Conservation (phyloP, 495 filamentous ascomycete genomes). For the Penicillium steckii region DNA sequence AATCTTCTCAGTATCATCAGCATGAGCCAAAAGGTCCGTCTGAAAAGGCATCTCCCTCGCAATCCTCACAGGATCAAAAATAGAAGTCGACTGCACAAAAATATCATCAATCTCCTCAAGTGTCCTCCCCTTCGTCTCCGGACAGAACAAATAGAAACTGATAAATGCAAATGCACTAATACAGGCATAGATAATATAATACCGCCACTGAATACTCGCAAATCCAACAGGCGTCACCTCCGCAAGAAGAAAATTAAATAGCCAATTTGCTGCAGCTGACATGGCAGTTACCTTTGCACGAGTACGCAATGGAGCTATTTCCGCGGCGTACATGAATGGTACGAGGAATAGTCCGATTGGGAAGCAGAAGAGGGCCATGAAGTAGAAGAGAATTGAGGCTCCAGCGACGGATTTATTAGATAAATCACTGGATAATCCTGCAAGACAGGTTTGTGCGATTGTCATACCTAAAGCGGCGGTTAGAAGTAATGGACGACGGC, state of each 20-base stretch:
- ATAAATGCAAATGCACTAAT: slow-evolving; percentile 34
- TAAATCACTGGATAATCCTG: slow-evolving; percentile 33
- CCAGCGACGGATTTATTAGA: slow-evolving; percentile 28
- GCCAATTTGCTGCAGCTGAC: slow-evolving; percentile 29
- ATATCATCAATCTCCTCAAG: slow-evolving; percentile 51
- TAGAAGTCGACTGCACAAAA: slow-evolving; percentile 45
- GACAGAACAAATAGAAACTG: slow-evolving; percentile 41
- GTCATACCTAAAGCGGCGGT: slow-evolving; percentile 62
- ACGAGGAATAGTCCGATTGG: slow-evolving; percentile 65
- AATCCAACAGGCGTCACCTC: slow-evolving; percentile 29
- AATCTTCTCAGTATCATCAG: slow-evolving; percentile 14
- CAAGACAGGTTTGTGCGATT: slow-evolving; percentile 57
- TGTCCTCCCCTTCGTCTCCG: slow-evolving; percentile 43
- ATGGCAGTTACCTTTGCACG: slow-evolving; percentile 55
- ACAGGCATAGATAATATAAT: slow-evolving; percentile 50
- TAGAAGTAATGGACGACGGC: slow-evolving; percentile 53
- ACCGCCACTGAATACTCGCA: slow-evolving; percentile 42
- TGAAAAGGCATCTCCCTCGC: slow-evolving; percentile 21
- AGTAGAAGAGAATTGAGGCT: slow-evolving; percentile 51
- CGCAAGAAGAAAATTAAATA: slow-evolving; percentile 33
- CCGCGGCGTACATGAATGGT: slow-evolving; percentile 65
- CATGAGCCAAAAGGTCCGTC: slow-evolving; percentile 14
- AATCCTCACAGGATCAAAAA: slow-evolving; percentile 22
- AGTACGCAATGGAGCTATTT: slow-evolving; percentile 64
- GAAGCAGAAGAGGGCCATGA: slow-evolving; percentile 65